phyloP scores from a whole-genome alignment of 495 filamentous ascomycete genomes.

The Sordaria brevicollis region DNA sequence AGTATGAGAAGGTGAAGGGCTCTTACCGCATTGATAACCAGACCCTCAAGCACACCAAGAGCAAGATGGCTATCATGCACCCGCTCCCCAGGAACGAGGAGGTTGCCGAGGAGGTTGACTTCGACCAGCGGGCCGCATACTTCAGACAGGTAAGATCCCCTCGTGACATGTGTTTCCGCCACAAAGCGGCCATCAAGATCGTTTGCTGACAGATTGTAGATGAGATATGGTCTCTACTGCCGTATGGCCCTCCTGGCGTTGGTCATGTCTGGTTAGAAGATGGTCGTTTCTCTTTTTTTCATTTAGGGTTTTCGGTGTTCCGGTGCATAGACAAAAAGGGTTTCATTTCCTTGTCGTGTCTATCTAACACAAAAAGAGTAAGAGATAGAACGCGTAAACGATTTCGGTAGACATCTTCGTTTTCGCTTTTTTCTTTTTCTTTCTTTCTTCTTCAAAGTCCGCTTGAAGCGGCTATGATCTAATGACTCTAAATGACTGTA shows the following conservation, averaged over 20 bases:
- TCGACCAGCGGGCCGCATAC: constrained; percentile 93
- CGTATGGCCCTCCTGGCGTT: constrained; percentile 93
- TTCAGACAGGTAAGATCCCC: constrained; percentile 83
- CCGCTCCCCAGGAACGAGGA: constrained; percentile 88
- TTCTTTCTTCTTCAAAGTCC: constrained; percentile 4
- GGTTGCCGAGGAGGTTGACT: constrained; percentile 91
- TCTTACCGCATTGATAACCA: constrained; percentile 79
- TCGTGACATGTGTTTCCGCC: neutral
- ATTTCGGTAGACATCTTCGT: neutral
- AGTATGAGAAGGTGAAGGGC: constrained; percentile 82
- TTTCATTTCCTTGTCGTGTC: neutral
- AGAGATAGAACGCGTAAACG: constrained; percentile 3
- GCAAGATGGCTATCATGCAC: constrained; percentile 87
- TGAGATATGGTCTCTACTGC: constrained; percentile 95
- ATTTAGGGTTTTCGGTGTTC: neutral
- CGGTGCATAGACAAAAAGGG: neutral
- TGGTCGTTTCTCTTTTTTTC: neutral
- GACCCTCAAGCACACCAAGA: constrained; percentile 86
- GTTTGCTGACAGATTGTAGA: constrained; percentile 51
- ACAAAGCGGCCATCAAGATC: neutral
- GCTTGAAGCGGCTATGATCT: constrained; percentile 7
- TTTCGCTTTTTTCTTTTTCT: neutral
- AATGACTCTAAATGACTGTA: constrained; percentile 1
- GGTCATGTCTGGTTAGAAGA: constrained; percentile 55
- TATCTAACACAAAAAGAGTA: neutral